These are phyloP conservation scores for Aegle marmelos DNA, from an alignment of 345 rosid genomes.

Conservation along the genomic window DNA sequence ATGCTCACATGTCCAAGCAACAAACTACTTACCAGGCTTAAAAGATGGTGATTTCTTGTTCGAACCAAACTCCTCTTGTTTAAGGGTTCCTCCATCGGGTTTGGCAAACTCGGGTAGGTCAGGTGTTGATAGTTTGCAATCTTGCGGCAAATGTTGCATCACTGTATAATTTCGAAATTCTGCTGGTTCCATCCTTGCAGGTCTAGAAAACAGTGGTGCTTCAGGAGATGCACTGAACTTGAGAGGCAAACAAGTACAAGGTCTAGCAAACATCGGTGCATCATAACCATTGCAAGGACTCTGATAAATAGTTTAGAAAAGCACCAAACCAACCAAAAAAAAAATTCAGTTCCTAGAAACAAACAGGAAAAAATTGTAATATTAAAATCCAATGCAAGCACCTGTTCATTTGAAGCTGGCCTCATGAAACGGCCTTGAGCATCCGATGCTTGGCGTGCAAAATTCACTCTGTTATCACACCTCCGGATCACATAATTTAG, in stretches of 20 bases:
- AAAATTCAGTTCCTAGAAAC: slow-evolving; percentile 7
- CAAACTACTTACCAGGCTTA: slow-evolving; percentile 25
- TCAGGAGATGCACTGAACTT: slow-evolving; percentile 21
- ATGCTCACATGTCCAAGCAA: background rate
- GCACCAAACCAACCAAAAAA: background rate
- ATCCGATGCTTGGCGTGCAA: slow-evolving; percentile 62
- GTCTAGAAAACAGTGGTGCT: slow-evolving; percentile 51
- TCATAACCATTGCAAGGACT: slow-evolving; percentile 20
- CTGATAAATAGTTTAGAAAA: background rate
- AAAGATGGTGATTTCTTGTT: slow-evolving; percentile 13
- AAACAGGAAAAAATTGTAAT: background rate
- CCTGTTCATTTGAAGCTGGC: slow-evolving; percentile 52
- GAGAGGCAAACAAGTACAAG: background rate
- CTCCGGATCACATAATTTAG: slow-evolving; percentile 54
- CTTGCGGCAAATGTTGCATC: slow-evolving; percentile 13
- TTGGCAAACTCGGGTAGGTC: slow-evolving; percentile 49
- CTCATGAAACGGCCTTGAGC: slow-evolving; percentile 76
- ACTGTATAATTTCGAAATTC: slow-evolving; percentile 6
- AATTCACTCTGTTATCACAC: slow-evolving; percentile 46
- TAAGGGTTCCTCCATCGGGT: slow-evolving; percentile 24
- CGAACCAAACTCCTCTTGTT: slow-evolving; percentile 14
- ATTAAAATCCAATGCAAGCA: slow-evolving; percentile 7
- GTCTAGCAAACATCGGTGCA: slow-evolving; percentile 41
- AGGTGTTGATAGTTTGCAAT: slow-evolving; percentile 22
- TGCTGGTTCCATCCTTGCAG: slow-evolving; percentile 28